phyloP scores from a whole-genome alignment of 2,329 filamentous ascomycete species.

The Passalora sequoiae region DNA sequence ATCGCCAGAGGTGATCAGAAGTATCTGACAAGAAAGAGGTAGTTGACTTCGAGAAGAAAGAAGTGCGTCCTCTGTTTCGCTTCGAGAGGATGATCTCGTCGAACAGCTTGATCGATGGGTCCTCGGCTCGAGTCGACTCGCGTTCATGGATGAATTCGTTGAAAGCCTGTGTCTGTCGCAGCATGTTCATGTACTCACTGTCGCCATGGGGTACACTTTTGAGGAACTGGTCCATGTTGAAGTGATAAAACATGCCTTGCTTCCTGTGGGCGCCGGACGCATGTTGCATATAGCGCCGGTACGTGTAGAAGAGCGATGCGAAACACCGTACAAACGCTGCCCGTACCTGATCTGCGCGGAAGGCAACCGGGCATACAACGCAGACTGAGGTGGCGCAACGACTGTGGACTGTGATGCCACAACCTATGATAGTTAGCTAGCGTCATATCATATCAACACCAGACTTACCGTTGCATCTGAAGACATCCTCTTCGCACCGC shows the following conservation, averaged over 20 bases:
- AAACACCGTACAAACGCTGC: conserved; percentile 66
- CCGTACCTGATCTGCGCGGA: conserved; percentile 61
- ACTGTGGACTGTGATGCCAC: conserved; percentile 52
- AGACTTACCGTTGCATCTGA: conserved; percentile 59
- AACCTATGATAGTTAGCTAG: conserved; percentile 42
- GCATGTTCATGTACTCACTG: conserved; percentile 57
- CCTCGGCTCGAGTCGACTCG: conserved; percentile 56
- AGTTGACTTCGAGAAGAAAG: conserved; percentile 57
- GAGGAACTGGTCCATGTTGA: conserved; percentile 63
- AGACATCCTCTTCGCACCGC: conserved; percentile 66
- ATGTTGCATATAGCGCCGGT: conserved; percentile 58
- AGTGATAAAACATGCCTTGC: conserved; percentile 56
- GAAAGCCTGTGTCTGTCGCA: conserved; percentile 60
- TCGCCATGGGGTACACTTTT: conserved; percentile 61
- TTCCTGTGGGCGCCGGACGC: conserved; percentile 59
- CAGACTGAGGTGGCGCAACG: conserved; percentile 57
- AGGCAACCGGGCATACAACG: conserved; percentile 60
- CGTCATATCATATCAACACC: no score
- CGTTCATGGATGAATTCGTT: conserved; percentile 76
- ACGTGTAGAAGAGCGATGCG: conserved; percentile 64
- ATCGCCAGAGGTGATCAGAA: conserved; percentile 74
- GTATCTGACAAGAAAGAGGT: conserved; percentile 66
- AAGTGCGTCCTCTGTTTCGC: conserved; percentile 61
- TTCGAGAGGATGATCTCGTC: conserved; percentile 82
- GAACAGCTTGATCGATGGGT: conserved; percentile 68